Evolutionary conservation across 2,329 filamentous ascomycete species (phyloP), one percentile per base, ranked within the genome.

Genomic region (Fusarium musae): DNA sequence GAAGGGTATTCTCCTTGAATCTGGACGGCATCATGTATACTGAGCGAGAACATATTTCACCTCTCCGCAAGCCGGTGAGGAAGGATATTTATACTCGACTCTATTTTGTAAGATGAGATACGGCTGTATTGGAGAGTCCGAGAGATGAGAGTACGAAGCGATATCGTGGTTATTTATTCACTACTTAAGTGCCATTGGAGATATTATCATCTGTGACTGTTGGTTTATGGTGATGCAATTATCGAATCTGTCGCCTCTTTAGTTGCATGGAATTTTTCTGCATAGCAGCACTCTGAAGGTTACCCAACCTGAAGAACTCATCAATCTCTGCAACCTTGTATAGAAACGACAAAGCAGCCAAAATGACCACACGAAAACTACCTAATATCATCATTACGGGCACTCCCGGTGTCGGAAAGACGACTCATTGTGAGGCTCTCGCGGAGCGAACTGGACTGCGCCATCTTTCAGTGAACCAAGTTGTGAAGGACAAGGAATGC

Each of bases 361-460:
- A 66, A 73, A 70, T 66, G 58, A 83, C 75, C 63, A 83, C 85
- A 80, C 85, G 90, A 75, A 84, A 80, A 36, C 83, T 84, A 71
- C 96, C 96, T 36, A 99, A 98, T 82, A 94, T 99, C 78, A 93
- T 99, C 76, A 88, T 99, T 75, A 98, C 96, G 44, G 96, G 96
- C 73, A 99, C 96, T 26, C 96, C 96, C 1, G 96, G 96, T 62
- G 94, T 97, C 34, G 96, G 96, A 79, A 99, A 99, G 85, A 97
- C 95, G 23, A 97, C 93, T 12, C 95, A 97, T 82, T 94, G 93
- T 80, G 93, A 97, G 82, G 87, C 90, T 78, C 85, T 99, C 54
- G 93, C 94, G 11, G 87, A 92, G 79, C 90, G 88, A 67, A 93
- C 92, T 13, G 93, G 92, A 3, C 85, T 98, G 73, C 92, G 91